Percentiles rank a stretch among this genome's conserved stretches.
These are phyloP conservation scores for Calophaca sinica DNA, from an alignment of 306 rosid genomes.

Conservation along the genomic window DNA sequence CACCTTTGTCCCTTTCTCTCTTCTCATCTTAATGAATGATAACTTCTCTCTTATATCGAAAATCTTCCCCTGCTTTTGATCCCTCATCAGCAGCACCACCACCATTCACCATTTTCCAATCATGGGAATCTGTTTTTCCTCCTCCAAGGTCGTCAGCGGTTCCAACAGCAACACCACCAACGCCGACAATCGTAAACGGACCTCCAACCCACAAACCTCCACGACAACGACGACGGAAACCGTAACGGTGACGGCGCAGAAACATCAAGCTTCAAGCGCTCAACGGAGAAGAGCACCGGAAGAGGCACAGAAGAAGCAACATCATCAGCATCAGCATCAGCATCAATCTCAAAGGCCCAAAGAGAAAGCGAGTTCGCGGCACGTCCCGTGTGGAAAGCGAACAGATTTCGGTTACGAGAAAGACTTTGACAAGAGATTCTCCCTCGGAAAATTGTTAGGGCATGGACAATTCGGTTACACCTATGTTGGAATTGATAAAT, in stretches of 20 bases:
- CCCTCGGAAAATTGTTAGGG: conserved; percentile 90
- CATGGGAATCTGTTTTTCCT: conserved; percentile 71
- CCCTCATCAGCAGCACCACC: conserved; percentile 36
- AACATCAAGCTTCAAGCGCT: neutral
- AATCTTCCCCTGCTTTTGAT: conserved; percentile 40
- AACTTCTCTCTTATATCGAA: conserved; percentile 20
- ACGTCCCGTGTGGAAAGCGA: conserved; percentile 84
- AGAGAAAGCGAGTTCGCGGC: conserved; percentile 46
- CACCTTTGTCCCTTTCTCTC: neutral
- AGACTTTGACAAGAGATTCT: conserved; percentile 65
- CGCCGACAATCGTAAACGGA: conserved; percentile 43
- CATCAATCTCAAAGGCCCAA: conserved; percentile 49
- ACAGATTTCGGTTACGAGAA: conserved; percentile 95
- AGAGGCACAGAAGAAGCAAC: conserved; percentile 48
- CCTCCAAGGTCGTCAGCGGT: conserved; percentile 66
- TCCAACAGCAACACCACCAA: conserved; percentile 58
- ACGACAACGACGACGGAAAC: conserved; percentile 2
- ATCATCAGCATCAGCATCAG: neutral
- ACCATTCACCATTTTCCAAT: neutral
- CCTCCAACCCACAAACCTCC: conserved; percentile 25
- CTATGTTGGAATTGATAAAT: conserved; percentile 79
- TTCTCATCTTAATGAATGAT: conserved; percentile 12
- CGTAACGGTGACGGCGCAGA: neutral
- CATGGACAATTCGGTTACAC: conserved; percentile 99
- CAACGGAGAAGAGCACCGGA: conserved; percentile 48